Percentiles rank a stretch among this genome's conserved stretches.
Evolutionary conservation across 768 basidiomycete species (phyloP).

Genomic region (Lactarius pseudohatsudake): DNA sequence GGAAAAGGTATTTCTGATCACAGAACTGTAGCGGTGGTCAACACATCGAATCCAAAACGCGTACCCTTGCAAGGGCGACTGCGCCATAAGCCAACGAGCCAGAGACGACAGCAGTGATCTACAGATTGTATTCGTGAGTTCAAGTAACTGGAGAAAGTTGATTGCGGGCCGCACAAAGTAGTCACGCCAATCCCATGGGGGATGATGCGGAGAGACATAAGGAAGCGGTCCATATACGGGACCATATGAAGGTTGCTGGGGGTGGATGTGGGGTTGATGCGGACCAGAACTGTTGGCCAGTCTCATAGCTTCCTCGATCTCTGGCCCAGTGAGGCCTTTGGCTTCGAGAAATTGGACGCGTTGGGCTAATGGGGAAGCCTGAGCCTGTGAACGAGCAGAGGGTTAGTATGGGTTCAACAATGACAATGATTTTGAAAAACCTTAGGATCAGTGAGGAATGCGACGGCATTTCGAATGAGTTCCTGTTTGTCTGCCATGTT

Average conservation of each 20-base stretch:
- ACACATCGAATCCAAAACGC: constrained; percentile 25
- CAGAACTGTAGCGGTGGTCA: background rate
- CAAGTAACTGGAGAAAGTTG: constrained; percentile 15
- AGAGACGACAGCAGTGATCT: constrained; percentile 94
- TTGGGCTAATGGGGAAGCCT: constrained; percentile 76
- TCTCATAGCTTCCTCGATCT: constrained; percentile 84
- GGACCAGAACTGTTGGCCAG: constrained; percentile 44
- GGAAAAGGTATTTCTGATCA: constrained; percentile 81
- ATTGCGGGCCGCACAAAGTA: constrained; percentile 72
- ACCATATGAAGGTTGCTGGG: constrained; percentile 37
- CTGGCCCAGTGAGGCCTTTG: constrained; percentile 79
- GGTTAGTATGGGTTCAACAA: constrained; percentile 16
- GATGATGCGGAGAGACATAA: constrained; percentile 45
- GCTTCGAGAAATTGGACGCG: constrained; percentile 93
- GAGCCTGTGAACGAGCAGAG: constrained; percentile 49
- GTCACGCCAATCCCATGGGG: constrained; percentile 92
- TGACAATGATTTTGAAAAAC: constrained; percentile 39
- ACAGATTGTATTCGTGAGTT: constrained; percentile 6
- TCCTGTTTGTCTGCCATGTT: constrained; percentile 66
- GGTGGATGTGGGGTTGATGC: constrained; percentile 16
- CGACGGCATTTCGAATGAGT: constrained; percentile 76
- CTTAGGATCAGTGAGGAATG: constrained; percentile 84
- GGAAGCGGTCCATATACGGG: constrained; percentile 48
- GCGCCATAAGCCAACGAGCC: constrained; percentile 83
- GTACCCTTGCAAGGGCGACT: constrained; percentile 72